Conservation (phyloP, 352 stramenopile genomes). For the Globisporangium spinosum region DNA sequence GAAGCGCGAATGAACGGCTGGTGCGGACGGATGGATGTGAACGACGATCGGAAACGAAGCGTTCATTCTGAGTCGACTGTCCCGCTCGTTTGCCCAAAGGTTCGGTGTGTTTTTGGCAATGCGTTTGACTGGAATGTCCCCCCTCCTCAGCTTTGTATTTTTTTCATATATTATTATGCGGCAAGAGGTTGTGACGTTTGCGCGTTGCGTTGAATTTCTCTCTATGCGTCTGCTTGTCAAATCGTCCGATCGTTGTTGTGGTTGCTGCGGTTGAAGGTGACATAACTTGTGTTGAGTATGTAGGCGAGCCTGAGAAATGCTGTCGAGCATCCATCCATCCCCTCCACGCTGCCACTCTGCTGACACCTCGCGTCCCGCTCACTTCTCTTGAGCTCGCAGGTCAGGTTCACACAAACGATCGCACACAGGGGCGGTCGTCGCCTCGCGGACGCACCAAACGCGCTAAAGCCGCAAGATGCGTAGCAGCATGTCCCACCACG, state of each 20-base stretch:
- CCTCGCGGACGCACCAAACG: background rate
- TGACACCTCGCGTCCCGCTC: constrained; percentile 6
- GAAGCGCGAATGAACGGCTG: constrained; percentile 21
- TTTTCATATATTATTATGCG: constrained; percentile 11
- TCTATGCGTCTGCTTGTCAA: background rate
- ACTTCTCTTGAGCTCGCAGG: background rate
- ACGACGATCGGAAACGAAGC: constrained; percentile 32
- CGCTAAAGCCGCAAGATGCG: background rate
- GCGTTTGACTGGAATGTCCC: constrained; percentile 1
- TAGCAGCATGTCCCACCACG: constrained; percentile 2
- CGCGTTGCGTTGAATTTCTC: background rate
- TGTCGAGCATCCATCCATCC: background rate
- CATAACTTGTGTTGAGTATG: background rate
- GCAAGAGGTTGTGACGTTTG: constrained; percentile 3
- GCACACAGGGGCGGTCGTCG: background rate
- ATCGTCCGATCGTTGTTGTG: constrained; percentile 3
- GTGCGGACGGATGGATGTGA: constrained; percentile 19
- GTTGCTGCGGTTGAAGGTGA: background rate
- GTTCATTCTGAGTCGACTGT: constrained; percentile 21
- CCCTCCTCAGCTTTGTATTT: constrained; percentile 8
- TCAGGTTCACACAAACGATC: background rate
- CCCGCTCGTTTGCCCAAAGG: background rate
- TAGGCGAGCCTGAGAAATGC: constrained; percentile 8
- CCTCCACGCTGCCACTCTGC: background rate
- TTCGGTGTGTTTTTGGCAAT: background rate